Conservation (phyloP, 768 basidiomycete species). For the Phallus indusiatus region DNA sequence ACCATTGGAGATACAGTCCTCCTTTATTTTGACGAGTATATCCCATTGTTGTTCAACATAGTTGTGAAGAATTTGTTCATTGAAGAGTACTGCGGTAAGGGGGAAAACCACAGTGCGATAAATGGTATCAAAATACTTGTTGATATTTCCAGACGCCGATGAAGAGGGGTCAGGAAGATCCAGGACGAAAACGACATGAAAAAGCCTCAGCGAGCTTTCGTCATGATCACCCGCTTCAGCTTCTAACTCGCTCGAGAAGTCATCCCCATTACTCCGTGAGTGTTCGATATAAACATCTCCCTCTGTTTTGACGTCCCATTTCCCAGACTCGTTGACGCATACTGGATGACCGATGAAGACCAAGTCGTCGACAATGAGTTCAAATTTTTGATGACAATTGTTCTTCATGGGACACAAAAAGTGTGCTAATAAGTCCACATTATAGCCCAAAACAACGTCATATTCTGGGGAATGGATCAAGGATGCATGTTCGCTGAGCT, state of each 20-base stretch:
- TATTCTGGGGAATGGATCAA: constrained; percentile 34
- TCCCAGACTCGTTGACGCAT: constrained; percentile 60
- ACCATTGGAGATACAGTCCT: constrained; percentile 62
- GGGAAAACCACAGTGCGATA: constrained; percentile 88
- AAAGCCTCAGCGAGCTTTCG: constrained; percentile 42
- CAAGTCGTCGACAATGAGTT: constrained; percentile 83
- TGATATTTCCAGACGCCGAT: constrained; percentile 64
- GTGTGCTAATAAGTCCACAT: constrained; percentile 69
- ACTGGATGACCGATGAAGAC: constrained; percentile 95
- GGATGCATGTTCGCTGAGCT: neutral
- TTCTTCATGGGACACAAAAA: constrained; percentile 66
- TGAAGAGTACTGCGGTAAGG: constrained; percentile 83
- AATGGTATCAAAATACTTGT: constrained; percentile 75
- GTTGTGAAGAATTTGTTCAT: constrained; percentile 79
- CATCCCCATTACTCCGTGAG: constrained; percentile 16
- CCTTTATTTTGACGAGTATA: constrained; percentile 56
- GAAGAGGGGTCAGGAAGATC: constrained; percentile 89
- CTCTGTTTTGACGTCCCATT: constrained; percentile 59
- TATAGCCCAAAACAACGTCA: constrained; percentile 68
- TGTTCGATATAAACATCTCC: constrained; percentile 14
- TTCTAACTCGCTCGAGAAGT: constrained; percentile 16
- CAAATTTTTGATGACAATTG: constrained; percentile 91
- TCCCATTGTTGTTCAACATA: constrained; percentile 83
- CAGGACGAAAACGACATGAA: constrained; percentile 80
- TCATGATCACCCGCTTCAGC: constrained; percentile 9